These are phyloP conservation scores for Tetrapisispora nanseiensis DNA, from an alignment of 805 yeast species.

Conservation along the genomic window DNA sequence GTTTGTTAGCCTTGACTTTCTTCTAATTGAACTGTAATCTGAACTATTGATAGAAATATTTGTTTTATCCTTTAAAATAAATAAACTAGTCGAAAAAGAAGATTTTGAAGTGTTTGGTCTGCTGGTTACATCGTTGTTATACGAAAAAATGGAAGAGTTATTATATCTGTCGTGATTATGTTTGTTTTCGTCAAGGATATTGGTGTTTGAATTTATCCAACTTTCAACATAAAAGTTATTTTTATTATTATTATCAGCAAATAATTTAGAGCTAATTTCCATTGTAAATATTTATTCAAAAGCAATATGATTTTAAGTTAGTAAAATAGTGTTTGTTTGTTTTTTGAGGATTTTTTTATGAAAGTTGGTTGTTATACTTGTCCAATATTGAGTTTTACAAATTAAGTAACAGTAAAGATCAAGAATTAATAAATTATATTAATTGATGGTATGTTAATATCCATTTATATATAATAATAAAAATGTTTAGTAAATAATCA, in stretches of 20 bases:
- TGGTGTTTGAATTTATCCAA: conserved; percentile 1
- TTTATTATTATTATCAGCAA: conserved; percentile 2
- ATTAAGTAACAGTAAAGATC: no score
- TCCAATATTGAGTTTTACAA: no score
- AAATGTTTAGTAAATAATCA: no score
- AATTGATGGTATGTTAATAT: no score
- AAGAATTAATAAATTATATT: no score
- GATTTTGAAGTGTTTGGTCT: conserved; percentile 3
- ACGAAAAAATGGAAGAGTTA: neutral
- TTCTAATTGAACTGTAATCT: conserved; percentile 1
- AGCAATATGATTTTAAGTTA: no score
- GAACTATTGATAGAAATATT: conserved; percentile 1
- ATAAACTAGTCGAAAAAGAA: neutral
- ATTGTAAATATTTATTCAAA: neutral
- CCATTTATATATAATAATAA: no score
- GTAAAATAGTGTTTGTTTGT: no score
- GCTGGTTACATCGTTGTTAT: neutral
- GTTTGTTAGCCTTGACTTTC: neutral
- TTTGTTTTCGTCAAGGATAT: neutral
- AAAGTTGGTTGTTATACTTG: no score
- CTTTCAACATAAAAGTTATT: conserved; percentile 1
- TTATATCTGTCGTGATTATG: neutral
- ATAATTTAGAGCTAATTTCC: conserved; percentile 1
- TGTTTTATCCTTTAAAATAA: conserved; percentile 1
- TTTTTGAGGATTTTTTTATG: no score